Evolutionary conservation across 2,329 filamentous ascomycete species (phyloP).

Genomic region (Pestalotiopsis sp.): DNA sequence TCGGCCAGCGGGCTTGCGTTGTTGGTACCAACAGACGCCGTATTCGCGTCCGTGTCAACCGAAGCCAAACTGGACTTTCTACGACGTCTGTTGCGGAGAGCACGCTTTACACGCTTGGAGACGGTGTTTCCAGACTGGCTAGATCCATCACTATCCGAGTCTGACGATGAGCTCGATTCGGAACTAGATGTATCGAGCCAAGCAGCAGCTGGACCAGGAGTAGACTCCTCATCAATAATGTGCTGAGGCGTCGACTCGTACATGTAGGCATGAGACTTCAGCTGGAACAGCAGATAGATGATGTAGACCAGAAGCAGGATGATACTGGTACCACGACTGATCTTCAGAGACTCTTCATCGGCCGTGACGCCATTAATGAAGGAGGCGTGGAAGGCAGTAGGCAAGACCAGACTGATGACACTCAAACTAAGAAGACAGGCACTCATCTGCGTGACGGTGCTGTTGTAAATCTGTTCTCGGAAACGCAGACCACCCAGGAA

Average conservation of each 20-base stretch:
- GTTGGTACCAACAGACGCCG: slow-evolving; percentile 44
- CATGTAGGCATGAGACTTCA: slow-evolving; percentile 90
- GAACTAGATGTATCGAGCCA: slow-evolving; percentile 75
- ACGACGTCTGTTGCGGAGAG: slow-evolving; percentile 69
- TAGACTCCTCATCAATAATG: slow-evolving; percentile 88
- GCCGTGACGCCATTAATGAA: slow-evolving; percentile 67
- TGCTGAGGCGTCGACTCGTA: slow-evolving; percentile 92
- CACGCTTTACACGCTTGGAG: slow-evolving; percentile 74
- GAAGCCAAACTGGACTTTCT: slow-evolving; percentile 79
- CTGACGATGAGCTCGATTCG: slow-evolving; percentile 57
- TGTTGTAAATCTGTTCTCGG: slow-evolving; percentile 94
- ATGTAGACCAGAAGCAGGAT: slow-evolving; percentile 80
- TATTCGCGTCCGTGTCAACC: slow-evolving; percentile 53
- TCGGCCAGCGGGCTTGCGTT: slow-evolving; percentile 37
- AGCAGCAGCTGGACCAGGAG: slow-evolving; percentile 80
- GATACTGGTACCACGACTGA: slow-evolving; percentile 88
- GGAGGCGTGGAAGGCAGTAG: slow-evolving; percentile 90
- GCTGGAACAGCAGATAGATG: slow-evolving; percentile 84
- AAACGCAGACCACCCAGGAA: slow-evolving; percentile 83
- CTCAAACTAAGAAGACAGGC: slow-evolving; percentile 88
- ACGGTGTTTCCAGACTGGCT: slow-evolving; percentile 64
- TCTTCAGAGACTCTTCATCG: slow-evolving; percentile 73
- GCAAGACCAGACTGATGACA: slow-evolving; percentile 85
- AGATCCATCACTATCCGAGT: slow-evolving; percentile 71
- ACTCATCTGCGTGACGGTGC: slow-evolving; percentile 94